phyloP scores from a whole-genome alignment of 2,329 filamentous ascomycete genomes.

The Cercospora sesami region DNA sequence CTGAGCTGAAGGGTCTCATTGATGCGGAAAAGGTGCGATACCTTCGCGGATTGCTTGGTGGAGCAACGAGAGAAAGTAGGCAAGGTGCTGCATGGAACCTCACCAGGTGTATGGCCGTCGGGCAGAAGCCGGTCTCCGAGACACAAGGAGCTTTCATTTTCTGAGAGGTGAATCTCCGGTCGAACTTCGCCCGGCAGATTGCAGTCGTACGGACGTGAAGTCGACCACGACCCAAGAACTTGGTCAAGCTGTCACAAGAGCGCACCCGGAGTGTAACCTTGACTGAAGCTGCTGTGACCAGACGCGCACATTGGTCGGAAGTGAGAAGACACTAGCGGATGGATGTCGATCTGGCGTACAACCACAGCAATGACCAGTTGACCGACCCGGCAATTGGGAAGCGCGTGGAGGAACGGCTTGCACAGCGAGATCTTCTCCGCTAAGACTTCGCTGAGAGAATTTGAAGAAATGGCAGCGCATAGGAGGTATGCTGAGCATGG shows the following conservation, averaged over 20 bases:
- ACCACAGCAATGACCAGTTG: constrained; percentile 13
- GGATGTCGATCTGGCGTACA: constrained; percentile 11
- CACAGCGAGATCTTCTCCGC: neutral
- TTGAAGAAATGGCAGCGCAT: neutral
- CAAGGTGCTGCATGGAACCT: constrained; percentile 28
- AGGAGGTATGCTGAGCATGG: neutral
- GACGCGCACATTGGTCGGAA: neutral
- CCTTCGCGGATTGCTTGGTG: constrained; percentile 22
- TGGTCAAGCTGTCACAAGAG: constrained; percentile 5
- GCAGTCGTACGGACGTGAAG: neutral
- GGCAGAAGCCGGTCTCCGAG: constrained; percentile 20
- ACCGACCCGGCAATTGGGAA: neutral
- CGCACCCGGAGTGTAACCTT: constrained; percentile 8
- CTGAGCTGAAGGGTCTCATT: constrained; percentile 22
- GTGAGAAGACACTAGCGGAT: neutral
- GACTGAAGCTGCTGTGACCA: neutral
- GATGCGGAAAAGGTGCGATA: constrained; percentile 22
- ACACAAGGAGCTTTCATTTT: constrained; percentile 17
- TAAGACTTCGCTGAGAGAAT: neutral
- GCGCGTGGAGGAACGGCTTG: neutral
- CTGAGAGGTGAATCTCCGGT: neutral
- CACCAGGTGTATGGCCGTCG: constrained; percentile 28
- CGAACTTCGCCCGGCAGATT: neutral
- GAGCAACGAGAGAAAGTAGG: constrained; percentile 26
- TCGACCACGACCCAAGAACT: neutral